phyloP scores from a whole-genome alignment of 768 basidiomycete genomes.

The Russula sp. region DNA sequence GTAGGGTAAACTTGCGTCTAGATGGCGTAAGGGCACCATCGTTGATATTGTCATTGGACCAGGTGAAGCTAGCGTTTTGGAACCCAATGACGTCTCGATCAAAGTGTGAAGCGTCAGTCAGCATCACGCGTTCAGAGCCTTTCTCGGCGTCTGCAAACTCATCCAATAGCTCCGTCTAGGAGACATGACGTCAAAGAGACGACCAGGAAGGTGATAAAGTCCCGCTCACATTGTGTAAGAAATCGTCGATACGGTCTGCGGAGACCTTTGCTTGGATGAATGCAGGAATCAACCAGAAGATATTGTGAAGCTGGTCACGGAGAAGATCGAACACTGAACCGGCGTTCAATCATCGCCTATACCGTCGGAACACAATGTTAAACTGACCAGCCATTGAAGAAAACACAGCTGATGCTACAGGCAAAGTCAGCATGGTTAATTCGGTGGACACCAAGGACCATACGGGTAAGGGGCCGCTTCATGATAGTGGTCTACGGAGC shows the following conservation, averaged over 20 bases:
- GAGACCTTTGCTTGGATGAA: conserved; percentile 35
- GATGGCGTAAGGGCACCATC: conserved; percentile 38
- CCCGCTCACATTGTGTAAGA: conserved; percentile 30
- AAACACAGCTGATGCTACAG: conserved; percentile 29
- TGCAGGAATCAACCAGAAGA: conserved; percentile 26
- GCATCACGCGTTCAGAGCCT: conserved; percentile 16
- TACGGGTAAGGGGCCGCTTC: conserved; percentile 31
- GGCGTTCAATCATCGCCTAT: background rate
- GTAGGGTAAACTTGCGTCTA: conserved; percentile 44
- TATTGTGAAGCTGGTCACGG: conserved; percentile 30
- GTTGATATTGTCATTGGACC: conserved; percentile 37
- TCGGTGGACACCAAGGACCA: background rate
- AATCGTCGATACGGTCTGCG: conserved; percentile 36
- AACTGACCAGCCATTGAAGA: conserved; percentile 26
- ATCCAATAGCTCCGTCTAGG: conserved; percentile 33
- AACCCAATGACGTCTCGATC: conserved; percentile 41
- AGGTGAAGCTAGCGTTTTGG: conserved; percentile 48
- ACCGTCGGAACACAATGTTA: background rate
- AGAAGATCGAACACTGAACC: conserved; percentile 37
- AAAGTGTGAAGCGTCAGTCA: conserved; percentile 20
- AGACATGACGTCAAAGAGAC: background rate
- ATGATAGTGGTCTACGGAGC: conserved; percentile 30
- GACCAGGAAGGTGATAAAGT: background rate
- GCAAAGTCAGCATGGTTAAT: background rate
- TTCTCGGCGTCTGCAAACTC: conserved; percentile 23